phyloP scores from a whole-genome alignment of 2,329 filamentous ascomycete species.

The Harringtonia lauricola region DNA sequence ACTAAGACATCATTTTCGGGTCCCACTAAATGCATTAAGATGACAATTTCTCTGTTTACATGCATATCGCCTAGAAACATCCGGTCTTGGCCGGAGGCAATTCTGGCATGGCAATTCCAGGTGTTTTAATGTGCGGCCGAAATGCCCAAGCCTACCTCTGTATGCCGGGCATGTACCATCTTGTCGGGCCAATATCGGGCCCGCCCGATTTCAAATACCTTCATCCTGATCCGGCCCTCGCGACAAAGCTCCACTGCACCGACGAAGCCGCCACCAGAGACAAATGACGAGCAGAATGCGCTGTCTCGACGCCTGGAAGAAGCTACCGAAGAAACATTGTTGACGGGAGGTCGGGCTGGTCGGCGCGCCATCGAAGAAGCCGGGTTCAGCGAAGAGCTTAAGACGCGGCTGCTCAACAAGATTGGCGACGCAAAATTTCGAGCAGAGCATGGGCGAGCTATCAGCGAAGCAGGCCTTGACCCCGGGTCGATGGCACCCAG shows the following conservation, averaged over 20 bases:
- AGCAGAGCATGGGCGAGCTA: conserved; percentile 35
- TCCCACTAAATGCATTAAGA: no score
- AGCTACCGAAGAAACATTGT: conserved; percentile 51
- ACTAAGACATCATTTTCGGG: no score
- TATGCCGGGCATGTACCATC: not conserved
- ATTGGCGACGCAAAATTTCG: conserved; percentile 43
- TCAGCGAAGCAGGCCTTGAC: conserved; percentile 32
- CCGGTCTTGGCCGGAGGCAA: no score
- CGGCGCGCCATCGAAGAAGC: conserved; percentile 48
- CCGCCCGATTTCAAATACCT: no score
- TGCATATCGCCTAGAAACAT: no score
- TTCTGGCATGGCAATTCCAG: not conserved
- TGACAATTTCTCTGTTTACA: no score
- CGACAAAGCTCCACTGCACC: not conserved
- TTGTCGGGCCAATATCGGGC: not conserved
- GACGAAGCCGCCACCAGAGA: conserved; percentile 5
- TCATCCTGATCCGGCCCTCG: no score
- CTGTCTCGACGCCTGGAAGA: conserved; percentile 48
- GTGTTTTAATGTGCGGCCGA: not conserved
- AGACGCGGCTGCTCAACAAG: conserved; percentile 43
- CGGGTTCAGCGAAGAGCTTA: conserved; percentile 53
- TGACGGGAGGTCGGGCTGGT: conserved; percentile 48
- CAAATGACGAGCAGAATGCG: conserved; percentile 23
- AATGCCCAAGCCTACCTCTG: conserved; percentile 1
- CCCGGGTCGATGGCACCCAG: conserved; percentile 20